Evolutionary conservation across 345 rosid genomes (phyloP).

Genomic region (Reutealis trisperma): DNA sequence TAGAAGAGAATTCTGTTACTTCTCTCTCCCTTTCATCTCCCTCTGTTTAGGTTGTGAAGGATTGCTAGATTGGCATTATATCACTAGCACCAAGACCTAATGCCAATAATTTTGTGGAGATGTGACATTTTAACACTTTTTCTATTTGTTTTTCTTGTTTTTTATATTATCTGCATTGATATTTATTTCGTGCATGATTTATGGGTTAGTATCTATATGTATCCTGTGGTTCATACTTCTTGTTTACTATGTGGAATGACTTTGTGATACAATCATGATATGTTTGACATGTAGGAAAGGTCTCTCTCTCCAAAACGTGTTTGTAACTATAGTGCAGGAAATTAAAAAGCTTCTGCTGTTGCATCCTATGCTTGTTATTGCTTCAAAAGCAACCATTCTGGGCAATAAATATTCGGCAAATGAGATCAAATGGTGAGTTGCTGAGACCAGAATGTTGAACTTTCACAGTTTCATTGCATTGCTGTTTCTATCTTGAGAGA

Average conservation of each 20-base stretch:
- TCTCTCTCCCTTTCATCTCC: too few relatives aligned
- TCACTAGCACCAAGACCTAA: too few relatives aligned
- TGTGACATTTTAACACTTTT: too few relatives aligned
- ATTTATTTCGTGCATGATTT: too few relatives aligned
- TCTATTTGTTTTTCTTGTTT: too few relatives aligned
- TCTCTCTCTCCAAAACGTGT: slow-evolving; percentile 59
- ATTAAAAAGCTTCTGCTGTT: slow-evolving; percentile 55
- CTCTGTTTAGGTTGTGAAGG: too few relatives aligned
- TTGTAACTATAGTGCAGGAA: slow-evolving; percentile 65
- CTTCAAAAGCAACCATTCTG: slow-evolving; percentile 54
- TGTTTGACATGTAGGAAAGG: slow-evolving; percentile 51
- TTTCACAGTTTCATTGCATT: neutral
- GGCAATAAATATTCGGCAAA: slow-evolving; percentile 40
- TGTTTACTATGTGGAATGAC: slow-evolving; percentile 2
- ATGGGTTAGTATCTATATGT: neutral
- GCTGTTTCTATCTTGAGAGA: neutral
- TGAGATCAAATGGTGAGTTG: slow-evolving; percentile 47
- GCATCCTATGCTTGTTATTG: slow-evolving; percentile 72
- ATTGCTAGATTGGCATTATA: too few relatives aligned
- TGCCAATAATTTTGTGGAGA: too few relatives aligned
- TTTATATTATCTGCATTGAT: too few relatives aligned
- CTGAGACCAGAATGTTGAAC: neutral
- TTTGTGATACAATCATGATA: neutral
- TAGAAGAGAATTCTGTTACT: too few relatives aligned
- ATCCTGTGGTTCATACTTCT: neutral